Conservation (phyloP, 2,329 filamentous ascomycete genomes). For the Colletotrichum navitas region DNA sequence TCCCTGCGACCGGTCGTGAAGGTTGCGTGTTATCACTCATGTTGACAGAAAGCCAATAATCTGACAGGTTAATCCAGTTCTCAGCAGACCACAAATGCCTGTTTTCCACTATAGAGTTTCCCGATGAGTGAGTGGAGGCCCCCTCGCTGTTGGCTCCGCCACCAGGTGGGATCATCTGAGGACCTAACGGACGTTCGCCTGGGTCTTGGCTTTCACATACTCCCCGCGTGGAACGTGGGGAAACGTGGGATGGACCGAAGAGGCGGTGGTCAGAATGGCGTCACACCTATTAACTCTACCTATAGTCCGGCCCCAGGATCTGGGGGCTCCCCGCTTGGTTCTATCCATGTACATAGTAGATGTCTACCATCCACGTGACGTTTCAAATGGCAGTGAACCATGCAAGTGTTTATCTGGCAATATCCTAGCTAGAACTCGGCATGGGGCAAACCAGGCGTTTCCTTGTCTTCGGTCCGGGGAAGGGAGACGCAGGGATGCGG, state of each 20-base stretch:
- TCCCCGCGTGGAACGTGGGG: conserved; percentile 23
- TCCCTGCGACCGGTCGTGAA: background rate
- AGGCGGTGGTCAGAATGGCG: background rate
- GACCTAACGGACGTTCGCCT: background rate
- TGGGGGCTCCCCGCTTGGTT: background rate
- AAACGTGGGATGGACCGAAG: background rate
- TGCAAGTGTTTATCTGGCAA: conserved; percentile 15
- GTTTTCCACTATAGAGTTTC: background rate
- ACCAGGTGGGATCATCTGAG: background rate
- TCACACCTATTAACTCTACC: too few species aligned
- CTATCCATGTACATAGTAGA: background rate
- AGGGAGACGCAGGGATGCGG: background rate
- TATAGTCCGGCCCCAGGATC: background rate
- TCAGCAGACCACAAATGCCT: background rate
- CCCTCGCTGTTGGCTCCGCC: background rate
- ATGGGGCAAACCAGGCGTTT: conserved; percentile 2
- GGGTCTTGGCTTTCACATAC: conserved; percentile 23
- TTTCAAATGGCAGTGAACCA: background rate
- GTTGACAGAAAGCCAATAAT: too few species aligned
- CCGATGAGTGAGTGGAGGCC: background rate
- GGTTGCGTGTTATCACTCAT: background rate
- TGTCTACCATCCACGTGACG: background rate
- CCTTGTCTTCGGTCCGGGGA: conserved; percentile 3
- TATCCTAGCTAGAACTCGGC: background rate
- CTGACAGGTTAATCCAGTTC: background rate